These are phyloP conservation scores for Delonix regia DNA, from an alignment of 306 rosid genomes.

Conservation along the genomic window DNA sequence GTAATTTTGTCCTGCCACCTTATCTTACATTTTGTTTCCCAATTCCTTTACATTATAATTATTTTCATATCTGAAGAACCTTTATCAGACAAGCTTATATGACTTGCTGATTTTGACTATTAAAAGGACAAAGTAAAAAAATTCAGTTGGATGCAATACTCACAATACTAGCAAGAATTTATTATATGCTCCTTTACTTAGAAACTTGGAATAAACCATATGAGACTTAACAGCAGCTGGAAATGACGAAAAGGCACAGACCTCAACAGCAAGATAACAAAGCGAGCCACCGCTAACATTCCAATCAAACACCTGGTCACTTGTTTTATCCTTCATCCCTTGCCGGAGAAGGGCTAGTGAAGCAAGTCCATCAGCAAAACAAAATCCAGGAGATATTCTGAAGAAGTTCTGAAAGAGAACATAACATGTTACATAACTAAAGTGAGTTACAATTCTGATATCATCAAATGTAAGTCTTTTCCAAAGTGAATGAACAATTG, in stretches of 20 bases:
- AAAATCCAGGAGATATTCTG: conserved; percentile 97
- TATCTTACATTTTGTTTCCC: neutral
- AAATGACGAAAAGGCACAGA: conserved; percentile 34
- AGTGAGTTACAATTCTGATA: conserved; percentile 19
- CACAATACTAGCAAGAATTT: conserved; percentile 9
- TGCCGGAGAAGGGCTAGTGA: conserved; percentile 96
- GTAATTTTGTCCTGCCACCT: neutral
- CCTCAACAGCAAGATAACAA: conserved; percentile 92
- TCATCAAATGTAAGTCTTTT: conserved; percentile 15
- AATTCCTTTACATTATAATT: neutral
- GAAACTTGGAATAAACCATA: conserved; percentile 30
- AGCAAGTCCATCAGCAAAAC: conserved; percentile 98
- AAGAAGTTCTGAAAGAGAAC: conserved; percentile 73
- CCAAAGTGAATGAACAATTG: conserved; percentile 21
- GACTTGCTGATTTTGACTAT: neutral
- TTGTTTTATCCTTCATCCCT: conserved; percentile 93
- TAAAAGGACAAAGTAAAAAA: neutral
- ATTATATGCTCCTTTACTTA: neutral
- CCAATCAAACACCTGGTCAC: conserved; percentile 83
- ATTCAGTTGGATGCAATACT: neutral
- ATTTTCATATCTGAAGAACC: neutral
- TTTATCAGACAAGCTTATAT: neutral
- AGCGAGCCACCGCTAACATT: conserved; percentile 92
- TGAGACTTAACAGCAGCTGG: conserved; percentile 31
- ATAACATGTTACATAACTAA: conserved; percentile 39